Base-by-base conservation (phyloP, 2,329 filamentous ascomycete genomes). In the Clarireedia monteithiana region DNA sequence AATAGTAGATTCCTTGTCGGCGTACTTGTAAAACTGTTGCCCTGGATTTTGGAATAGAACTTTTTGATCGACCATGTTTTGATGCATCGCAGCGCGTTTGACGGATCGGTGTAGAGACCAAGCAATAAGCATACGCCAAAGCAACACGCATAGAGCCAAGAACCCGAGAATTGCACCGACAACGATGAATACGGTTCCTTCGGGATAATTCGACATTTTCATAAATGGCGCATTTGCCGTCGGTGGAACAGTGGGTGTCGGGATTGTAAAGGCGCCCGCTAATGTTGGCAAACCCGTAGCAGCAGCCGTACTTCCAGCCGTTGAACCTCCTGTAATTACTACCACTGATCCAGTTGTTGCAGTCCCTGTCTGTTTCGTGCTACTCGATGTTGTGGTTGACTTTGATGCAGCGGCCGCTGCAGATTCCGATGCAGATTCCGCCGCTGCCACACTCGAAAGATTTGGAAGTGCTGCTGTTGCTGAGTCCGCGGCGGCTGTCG, bases 131-230 rank as follows among this genome's bases (percentile, higher is more conserved):
- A 80, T 85, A 59, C 92, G 89, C 94, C 94, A 99, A 57, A 87
- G 78, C 12, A 99, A 78, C 46, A 97, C 82, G n/a, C 84, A 84
- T 7, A 90, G 75, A 10, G 84, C 89, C 61, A 96, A 82, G 62
- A 91, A 86, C 15, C 89, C 94, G 6, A 99, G 81, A 27, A 90
- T 86, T 26, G 91, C 88, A 47, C 94, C 94, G 1, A 97, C 94
- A 23, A 85, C 87, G 66, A 99, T 99, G 74, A 99, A 99, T 58
- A 99, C 87, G 4, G 92, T 96, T 54, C 94, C 94, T 67, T 97
- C 88, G 2, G 94, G 94, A 10, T 91, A 77, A 53, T 74, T 85
- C 0, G 91, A 95, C 66, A 86, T 84, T 68, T 91, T 86, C 89
- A 97, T 96, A 69, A 89, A 99, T 15, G 92, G 91, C 5, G 94